A percentile compares a stretch with the other conserved stretches of the same genome.
phyloP scores from a whole-genome alignment of 495 filamentous ascomycete genomes.

The Usnea hakonensis region DNA sequence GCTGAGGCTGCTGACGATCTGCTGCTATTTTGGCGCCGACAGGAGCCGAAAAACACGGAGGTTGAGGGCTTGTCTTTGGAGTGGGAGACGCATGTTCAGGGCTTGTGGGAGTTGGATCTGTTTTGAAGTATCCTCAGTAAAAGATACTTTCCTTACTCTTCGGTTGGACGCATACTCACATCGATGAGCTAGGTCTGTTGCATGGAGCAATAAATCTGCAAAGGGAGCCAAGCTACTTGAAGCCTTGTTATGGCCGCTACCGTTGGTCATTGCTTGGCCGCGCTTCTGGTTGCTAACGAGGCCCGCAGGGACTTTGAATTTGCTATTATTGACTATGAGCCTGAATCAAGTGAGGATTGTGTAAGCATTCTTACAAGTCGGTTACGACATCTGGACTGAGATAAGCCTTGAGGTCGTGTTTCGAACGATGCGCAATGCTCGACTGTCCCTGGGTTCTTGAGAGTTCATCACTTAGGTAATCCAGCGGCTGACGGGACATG shows the following conservation, averaged over 20 bases:
- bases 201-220: conserved; percentile 50
- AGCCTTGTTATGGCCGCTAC: conserved; percentile 21
- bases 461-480: conserved; percentile 45
- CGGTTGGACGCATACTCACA: conserved; percentile 34
- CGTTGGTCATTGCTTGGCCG: conserved; percentile 6
- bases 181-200: conserved; percentile 46
- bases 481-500: conserved; percentile 35
- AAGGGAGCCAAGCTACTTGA: conserved; percentile 43
- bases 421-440: conserved; percentile 31
- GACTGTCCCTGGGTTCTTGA: conserved; percentile 23
- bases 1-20: not conserved
- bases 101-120: conserved; percentile 38
- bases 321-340: conserved; percentile 41
- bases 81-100: conserved; percentile 17
- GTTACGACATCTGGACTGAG: conserved; percentile 60
- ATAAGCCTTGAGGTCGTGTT: conserved; percentile 62
- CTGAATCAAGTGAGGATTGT: conserved; percentile 12
- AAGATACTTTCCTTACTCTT: not conserved
- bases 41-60: not conserved
- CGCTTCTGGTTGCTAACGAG: conserved; percentile 22
- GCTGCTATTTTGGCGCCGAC: not conserved
- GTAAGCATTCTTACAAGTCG: conserved; percentile 54
- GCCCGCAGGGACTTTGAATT: conserved; percentile 53
- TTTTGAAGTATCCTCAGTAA: not conserved
- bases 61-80: not conserved